Evolutionary conservation across 495 filamentous ascomycete species (phyloP), one percentile per base, ranked within the genome.

Genomic region (Pseudevernia furfuracea): DNA sequence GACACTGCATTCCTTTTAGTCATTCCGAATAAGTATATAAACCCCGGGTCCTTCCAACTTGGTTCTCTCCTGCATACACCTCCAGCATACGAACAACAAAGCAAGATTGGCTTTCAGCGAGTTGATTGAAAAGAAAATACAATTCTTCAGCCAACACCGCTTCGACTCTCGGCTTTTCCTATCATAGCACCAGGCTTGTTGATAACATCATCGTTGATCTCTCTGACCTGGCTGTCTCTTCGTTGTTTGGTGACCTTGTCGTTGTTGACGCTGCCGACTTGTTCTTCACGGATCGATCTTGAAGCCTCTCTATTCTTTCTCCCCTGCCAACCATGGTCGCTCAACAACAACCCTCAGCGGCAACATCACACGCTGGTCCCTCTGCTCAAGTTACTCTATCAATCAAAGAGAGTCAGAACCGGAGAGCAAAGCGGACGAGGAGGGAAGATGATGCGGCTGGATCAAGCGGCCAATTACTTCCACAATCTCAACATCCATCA

Each of bases 41-140:
- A 1, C 5, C 1, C 15, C 1, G 14, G 1, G 5, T 7, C n/a
- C 6, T 11, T 3, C 11, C 30, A 10, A 19, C 3, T 9, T 21
- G 5, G 21, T 34, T 21, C 21, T 0, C 15, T 55, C 17, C 30
- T 55, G 6, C 52, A 34, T n/a, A n/a, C n/a, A n/a, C n/a, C n/a
- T n/a, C n/a, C n/a, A n/a, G n/a, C n/a, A n/a, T n/a, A n/a, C n/a
- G n/a, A n/a, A n/a, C n/a, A n/a, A n/a, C n/a, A n/a, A n/a, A n/a
- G n/a, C n/a, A n/a, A n/a, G n/a, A n/a, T n/a, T n/a, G n/a, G n/a
- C n/a, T n/a, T n/a, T n/a, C n/a, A n/a, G n/a, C n/a, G n/a, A n/a
- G n/a, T n/a, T n/a, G n/a, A n/a, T n/a, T n/a, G n/a, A n/a, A n/a
- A n/a, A n/a, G n/a, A n/a, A n/a, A n/a, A n/a, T n/a, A n/a, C n/a